Evolutionary conservation across 225 moss, liverwort and hornwort genomes (phyloP).

Genomic region (Rhytidiadelphus loreus): DNA sequence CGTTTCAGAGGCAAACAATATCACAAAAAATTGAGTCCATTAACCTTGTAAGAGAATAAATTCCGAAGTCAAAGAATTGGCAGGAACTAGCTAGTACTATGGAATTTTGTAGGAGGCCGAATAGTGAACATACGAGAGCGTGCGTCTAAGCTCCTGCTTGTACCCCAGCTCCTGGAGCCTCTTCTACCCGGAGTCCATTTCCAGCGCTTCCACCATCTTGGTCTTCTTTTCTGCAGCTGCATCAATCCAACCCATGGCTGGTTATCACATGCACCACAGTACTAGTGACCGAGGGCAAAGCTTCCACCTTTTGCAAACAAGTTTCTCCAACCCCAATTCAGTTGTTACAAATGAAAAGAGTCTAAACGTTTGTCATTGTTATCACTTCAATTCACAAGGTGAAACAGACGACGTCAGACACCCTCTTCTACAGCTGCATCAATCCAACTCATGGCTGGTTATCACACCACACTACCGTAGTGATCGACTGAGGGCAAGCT

Average conservation of each 20-base stretch:
- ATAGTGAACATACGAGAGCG: slow-evolving; percentile 1
- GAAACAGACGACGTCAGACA: too few species aligned
- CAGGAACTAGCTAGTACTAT: background rate
- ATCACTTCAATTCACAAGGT: background rate
- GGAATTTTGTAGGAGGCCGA: background rate
- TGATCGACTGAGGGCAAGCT: background rate
- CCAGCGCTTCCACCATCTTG: background rate
- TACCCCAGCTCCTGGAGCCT: slow-evolving; percentile 37
- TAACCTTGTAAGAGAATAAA: background rate
- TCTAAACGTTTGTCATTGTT: background rate
- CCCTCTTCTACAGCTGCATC: background rate
- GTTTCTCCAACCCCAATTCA: background rate
- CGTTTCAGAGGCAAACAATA: background rate
- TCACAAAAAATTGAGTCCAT: background rate
- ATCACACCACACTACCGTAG: background rate
- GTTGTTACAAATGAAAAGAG: background rate
- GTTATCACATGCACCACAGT: background rate
- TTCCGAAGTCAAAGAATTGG: background rate
- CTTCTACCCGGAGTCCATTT: slow-evolving; percentile 32
- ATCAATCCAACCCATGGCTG: background rate
- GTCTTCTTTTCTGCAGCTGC: background rate
- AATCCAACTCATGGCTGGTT: background rate
- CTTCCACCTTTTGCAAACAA: background rate
- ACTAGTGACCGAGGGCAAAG: background rate
- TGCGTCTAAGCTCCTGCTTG: slow-evolving; percentile 41